Evolutionary conservation across 75 land plant genomes (phyloP), one percentile per base, ranked within the genome.

Genomic region (Picea sitchensis): DNA sequence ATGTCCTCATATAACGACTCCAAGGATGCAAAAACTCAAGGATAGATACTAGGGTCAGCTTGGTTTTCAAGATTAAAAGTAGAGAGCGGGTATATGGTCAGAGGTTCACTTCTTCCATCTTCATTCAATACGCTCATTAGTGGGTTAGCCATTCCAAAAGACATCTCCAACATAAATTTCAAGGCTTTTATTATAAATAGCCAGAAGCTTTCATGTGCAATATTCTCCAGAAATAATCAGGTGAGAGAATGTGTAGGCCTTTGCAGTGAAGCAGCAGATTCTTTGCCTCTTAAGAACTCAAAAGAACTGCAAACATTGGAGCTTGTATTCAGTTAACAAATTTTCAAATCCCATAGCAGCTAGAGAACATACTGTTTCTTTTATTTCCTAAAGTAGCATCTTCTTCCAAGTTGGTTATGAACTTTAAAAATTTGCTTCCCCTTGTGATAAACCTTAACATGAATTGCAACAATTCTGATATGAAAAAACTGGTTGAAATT

Each of bases 21-120:
- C 82, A 80, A 9, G 72, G 15, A 30, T 61, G 59, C 23, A 83
- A 59, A 73, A 81, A 83, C 36, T 72, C 82, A 8, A 83, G 60
- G 34, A 80, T 57, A 80, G 58, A 15, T 38, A 38, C 30, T 20
- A 57, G 47, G 56, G 81, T 69, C 75, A 36, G 44, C 60, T 64
- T 67, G 75, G 3, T 68, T 51, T 34, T 68, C 30, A 8, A 67
- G 13, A 21, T 36, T 77, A 67, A 26, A 65, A 44, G 76, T 17
- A 21, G 41, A 4, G 18, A 38, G 47, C 3, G 1, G 58, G 15
- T 23, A 21, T 11, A 56, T 41, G 9, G 13, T 23, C 0, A 54
- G 76, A 51, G 59, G 30, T 47, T 54, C 41, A 74, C 31, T 74
- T 44, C 31, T 26, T 74, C 41, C 4, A 4, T 4, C 14, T 23